Conservation (phyloP, 495 filamentous ascomycete genomes). For the Aspergillus heteromorphus region DNA sequence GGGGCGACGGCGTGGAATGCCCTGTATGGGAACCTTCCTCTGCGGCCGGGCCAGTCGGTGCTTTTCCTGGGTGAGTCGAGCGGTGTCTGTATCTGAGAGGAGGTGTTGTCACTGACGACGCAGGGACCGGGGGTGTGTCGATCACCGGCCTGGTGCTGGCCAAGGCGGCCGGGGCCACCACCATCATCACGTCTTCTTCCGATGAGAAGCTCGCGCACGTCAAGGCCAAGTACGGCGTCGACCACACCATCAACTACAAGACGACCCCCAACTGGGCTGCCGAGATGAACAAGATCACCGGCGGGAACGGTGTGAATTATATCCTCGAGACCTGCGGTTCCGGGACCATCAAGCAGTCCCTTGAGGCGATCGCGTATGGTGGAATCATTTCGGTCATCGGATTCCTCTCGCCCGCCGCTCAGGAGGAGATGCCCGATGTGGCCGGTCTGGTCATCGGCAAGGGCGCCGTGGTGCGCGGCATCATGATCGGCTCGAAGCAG, state of each 20-base stretch:
- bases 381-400: slow-evolving; percentile 57
- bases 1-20: slow-evolving; percentile 71
- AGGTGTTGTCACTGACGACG: not conserved
- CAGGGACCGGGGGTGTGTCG: slow-evolving; percentile 33
- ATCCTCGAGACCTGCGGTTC: slow-evolving; percentile 60
- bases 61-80: slow-evolving; percentile 60
- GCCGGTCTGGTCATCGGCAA: slow-evolving; percentile 9
- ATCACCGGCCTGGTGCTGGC: slow-evolving; percentile 25
- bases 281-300: slow-evolving; percentile 36
- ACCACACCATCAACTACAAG: slow-evolving; percentile 28
- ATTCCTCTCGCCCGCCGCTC: slow-evolving; percentile 10
- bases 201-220: slow-evolving; percentile 21
- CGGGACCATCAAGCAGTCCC: slow-evolving; percentile 45
- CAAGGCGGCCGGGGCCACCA: slow-evolving; percentile 20
- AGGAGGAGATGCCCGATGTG: slow-evolving; percentile 3
- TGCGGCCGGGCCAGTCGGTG: slow-evolving; percentile 54
- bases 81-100: too few species aligned
- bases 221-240: slow-evolving; percentile 16
- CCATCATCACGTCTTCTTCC: slow-evolving; percentile 26
- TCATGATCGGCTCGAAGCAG: slow-evolving; percentile 11
- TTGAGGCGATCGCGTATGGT: slow-evolving; percentile 51
- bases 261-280: slow-evolving; percentile 25
- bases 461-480: slow-evolving; percentile 11
- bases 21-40: slow-evolving; percentile 53
- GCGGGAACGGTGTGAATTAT: slow-evolving; percentile 53